A percentile compares a stretch with the other conserved stretches of the same genome.
Conservation (phyloP, 2,329 filamentous ascomycete species). For the Colletotrichum sp. region DNA sequence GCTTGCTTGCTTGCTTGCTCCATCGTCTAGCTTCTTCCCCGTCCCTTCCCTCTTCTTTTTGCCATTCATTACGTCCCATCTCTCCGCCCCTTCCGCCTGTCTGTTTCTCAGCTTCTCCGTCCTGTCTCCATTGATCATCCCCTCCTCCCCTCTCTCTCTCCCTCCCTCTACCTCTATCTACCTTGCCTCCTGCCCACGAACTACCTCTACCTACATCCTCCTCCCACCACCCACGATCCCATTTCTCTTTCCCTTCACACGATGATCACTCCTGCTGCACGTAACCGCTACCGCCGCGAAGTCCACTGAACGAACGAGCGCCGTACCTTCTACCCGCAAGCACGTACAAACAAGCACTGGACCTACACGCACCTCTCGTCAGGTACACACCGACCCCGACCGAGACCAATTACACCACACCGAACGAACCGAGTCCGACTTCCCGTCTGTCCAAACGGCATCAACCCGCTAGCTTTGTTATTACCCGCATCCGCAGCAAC, state of each 20-base stretch:
- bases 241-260: background rate
- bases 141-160: background rate
- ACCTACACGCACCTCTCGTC: background rate
- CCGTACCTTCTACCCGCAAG: background rate
- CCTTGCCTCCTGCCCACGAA: background rate
- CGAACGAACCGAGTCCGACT: background rate
- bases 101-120: background rate
- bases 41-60: background rate
- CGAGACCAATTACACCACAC: background rate
- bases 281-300: constrained; percentile 5
- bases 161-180: background rate
- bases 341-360: background rate
- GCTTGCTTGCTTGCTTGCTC: background rate
- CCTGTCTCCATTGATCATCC: constrained; percentile 10
- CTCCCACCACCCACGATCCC: background rate
- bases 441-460: background rate
- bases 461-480: background rate
- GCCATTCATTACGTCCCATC: constrained; percentile 13
- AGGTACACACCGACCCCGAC: background rate
- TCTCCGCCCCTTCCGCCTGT: constrained; percentile 15
- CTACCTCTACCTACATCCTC: background rate
- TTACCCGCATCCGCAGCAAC: background rate
- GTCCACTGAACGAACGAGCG: constrained; percentile 7
- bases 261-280: constrained; percentile 7
- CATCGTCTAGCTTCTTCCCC: background rate